These are phyloP conservation scores for Dendryphion nanum DNA, from an alignment of 2,329 filamentous ascomycete genomes.

Conservation along the genomic window DNA sequence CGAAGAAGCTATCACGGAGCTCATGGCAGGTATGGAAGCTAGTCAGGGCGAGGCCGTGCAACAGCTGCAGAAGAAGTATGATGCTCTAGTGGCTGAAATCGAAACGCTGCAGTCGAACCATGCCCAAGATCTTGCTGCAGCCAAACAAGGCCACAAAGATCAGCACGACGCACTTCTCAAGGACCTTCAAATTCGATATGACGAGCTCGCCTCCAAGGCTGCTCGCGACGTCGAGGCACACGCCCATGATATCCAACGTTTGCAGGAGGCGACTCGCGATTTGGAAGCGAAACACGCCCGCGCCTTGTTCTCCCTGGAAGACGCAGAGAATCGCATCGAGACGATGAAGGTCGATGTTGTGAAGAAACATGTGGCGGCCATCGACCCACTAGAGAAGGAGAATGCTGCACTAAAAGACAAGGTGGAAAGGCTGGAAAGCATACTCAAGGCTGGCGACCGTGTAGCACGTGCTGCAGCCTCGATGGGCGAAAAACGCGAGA, in stretches of 20 bases:
- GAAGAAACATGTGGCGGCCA: slow-evolving; percentile 32
- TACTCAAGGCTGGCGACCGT: slow-evolving; percentile 35
- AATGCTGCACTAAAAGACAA: slow-evolving; percentile 31
- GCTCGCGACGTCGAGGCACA: slow-evolving; percentile 10
- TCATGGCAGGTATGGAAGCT: slow-evolving; percentile 35
- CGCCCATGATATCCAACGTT: slow-evolving; percentile 8
- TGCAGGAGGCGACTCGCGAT: slow-evolving; percentile 11
- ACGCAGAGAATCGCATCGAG: slow-evolving; percentile 35
- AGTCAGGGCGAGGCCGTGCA: slow-evolving; percentile 32
- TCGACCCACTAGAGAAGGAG: slow-evolving; percentile 35
- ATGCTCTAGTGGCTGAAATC: slow-evolving; percentile 21
- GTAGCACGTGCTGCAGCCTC: slow-evolving; percentile 35
- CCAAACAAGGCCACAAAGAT: background rate
- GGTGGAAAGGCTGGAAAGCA: slow-evolving; percentile 32
- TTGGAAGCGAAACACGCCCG: slow-evolving; percentile 19
- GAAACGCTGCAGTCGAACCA: slow-evolving; percentile 13
- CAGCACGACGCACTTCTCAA: slow-evolving; percentile 3
- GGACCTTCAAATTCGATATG: slow-evolving; percentile 18
- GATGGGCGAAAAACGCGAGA: slow-evolving; percentile 33
- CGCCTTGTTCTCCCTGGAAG: slow-evolving; percentile 15
- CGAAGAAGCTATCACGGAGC: slow-evolving; percentile 34
- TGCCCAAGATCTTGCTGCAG: slow-evolving; percentile 4
- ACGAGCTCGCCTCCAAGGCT: slow-evolving; percentile 12
- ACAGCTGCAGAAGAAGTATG: slow-evolving; percentile 33
- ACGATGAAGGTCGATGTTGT: slow-evolving; percentile 37